Evolutionary conservation across 225 moss, liverwort and hornwort genomes (phyloP).

Genomic region (Bryum argenteum): DNA sequence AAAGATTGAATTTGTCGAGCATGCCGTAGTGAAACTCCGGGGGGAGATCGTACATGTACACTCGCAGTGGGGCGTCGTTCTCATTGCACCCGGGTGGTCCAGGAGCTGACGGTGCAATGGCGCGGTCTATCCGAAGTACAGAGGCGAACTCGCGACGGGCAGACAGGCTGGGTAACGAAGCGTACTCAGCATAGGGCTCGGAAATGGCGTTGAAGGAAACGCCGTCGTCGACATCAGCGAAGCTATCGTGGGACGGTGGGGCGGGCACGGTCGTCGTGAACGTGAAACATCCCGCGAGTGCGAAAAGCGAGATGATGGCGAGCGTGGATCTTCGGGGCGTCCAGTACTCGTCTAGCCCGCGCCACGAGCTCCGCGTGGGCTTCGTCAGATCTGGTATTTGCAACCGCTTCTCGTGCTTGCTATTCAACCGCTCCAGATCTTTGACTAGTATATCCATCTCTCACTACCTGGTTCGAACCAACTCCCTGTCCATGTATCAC

Average conservation of each 20-base stretch:
- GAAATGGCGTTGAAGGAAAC: slow-evolving; percentile 8
- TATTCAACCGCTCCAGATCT: slow-evolving; percentile 21
- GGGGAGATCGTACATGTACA: slow-evolving; percentile 79
- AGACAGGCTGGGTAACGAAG: too few relatives aligned
- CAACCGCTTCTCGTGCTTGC: slow-evolving; percentile 43
- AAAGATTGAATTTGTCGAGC: background rate
- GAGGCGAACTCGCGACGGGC: background rate
- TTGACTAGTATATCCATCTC: slow-evolving; percentile 24
- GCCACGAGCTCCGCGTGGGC: slow-evolving; percentile 2
- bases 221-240: background rate
- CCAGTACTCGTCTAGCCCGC: slow-evolving; percentile 22
- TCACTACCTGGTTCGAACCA: background rate
- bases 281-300: slow-evolving; percentile 52
- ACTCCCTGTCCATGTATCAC: background rate
- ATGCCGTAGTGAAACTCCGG: slow-evolving; percentile 75
- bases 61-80: slow-evolving; percentile 47
- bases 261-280: slow-evolving; percentile 39
- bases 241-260: slow-evolving; percentile 1
- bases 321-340: slow-evolving; percentile 22
- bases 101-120: background rate
- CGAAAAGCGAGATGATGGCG: slow-evolving; percentile 44
- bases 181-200: background rate
- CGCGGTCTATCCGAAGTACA: background rate
- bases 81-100: slow-evolving; percentile 42
- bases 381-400: slow-evolving; percentile 20